Evolutionary conservation across 306 rosid genomes (phyloP), one percentile per base, ranked within the genome.

Genomic region (Pachyrhizus erosus): DNA sequence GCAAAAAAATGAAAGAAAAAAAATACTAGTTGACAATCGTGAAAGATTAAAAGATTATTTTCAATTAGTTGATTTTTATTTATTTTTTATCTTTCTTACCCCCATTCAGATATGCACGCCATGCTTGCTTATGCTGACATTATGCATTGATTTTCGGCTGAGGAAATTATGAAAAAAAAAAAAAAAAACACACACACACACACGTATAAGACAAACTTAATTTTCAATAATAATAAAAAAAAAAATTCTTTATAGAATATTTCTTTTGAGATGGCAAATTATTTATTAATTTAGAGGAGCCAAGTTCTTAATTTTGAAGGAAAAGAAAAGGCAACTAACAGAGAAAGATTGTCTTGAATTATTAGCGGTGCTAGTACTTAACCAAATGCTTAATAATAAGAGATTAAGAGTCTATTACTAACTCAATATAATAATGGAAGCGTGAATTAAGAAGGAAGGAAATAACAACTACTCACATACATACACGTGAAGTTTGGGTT

Each of bases 401-500:
- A 62, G 42, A 70, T 70, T 69, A 69, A 54, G 51, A 14, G 79
- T 37, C 23, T 34, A 34, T 51, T 7, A 26, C 9, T n/a, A n/a
- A n/a, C 8, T 51, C n/a, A 9, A 14, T 21, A 23, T 51, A 21
- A 29, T 76, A 61, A 31, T 31, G 46, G 66, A 55, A 55, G 77
- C 80, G 55, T 72, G 31, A 58, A 64, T 62, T 39, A 23, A 77
- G 29, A 62, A 39, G 33, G 18, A 10, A 34, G 2, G 55, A 24
- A 49, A 51, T 48, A 81, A 46, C 46, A 54, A 55, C 29, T 14
- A 64, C 20, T 20, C 29, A 12, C 24, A 64, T 3, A 12, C 24
- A 64, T 3, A 52, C 69, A 75, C 70, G 71, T 69, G 82, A 77
- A 72, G 29, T 45, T 42, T 23, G 76, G 39, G 33, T 52, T 72